phyloP scores from a whole-genome alignment of 441 rosid genomes.

The Raphanus hybrid region DNA sequence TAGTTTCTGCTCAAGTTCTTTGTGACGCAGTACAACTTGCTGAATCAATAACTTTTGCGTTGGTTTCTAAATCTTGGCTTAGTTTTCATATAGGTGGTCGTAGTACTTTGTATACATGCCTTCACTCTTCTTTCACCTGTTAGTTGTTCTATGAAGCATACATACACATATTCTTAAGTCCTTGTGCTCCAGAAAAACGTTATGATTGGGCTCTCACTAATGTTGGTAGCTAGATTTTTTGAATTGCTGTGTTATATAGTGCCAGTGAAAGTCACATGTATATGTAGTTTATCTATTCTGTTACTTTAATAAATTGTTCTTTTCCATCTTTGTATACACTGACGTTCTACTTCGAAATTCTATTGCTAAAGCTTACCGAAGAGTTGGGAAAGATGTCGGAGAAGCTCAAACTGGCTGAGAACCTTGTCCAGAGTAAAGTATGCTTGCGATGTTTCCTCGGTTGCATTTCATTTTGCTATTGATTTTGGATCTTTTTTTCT shows the following conservation, averaged over 20 bases:
- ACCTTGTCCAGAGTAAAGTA: conserved; percentile 77
- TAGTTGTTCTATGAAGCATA: background rate
- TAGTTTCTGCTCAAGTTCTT: conserved; percentile 10
- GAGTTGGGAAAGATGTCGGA: conserved; percentile 45
- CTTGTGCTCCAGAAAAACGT: background rate
- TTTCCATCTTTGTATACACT: background rate
- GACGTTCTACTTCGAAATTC: conserved; percentile 10
- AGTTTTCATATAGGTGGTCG: background rate
- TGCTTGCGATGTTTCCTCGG: conserved; percentile 8
- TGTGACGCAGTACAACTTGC: background rate
- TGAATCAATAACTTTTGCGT: background rate
- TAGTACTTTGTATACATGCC: background rate
- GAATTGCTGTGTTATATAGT: background rate
- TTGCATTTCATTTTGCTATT: background rate
- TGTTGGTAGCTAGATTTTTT: conserved; percentile 3
- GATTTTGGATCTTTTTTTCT: background rate
- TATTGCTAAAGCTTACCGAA: conserved; percentile 69
- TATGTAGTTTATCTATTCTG: background rate
- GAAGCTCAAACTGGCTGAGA: conserved; percentile 39
- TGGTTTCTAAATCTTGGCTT: background rate
- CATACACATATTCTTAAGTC: background rate
- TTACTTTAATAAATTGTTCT: background rate
- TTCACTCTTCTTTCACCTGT: conserved; percentile 6
- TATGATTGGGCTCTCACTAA: background rate
- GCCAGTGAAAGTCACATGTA: background rate